Percentiles rank a stretch among this genome's conserved stretches.
phyloP scores from a whole-genome alignment of 768 basidiomycete genomes.

The Sporobolomyces pararoseus region DNA sequence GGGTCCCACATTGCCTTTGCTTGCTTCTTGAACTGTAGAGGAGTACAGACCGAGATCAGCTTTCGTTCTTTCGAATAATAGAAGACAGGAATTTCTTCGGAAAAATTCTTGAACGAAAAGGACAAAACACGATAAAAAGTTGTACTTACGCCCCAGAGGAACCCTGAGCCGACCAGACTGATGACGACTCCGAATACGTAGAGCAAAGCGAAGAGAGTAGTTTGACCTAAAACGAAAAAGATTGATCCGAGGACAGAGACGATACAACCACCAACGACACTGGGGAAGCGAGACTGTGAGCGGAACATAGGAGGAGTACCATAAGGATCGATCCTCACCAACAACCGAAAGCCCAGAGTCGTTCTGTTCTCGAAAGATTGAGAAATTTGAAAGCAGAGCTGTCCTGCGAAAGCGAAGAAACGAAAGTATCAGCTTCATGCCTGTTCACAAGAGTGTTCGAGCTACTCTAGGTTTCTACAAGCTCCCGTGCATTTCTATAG shows the following conservation, averaged over 20 bases:
- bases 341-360: conserved; percentile 35
- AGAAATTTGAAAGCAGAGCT: conserved; percentile 37
- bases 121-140: too few relatives aligned
- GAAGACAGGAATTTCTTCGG: too few relatives aligned
- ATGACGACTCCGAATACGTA: conserved; percentile 37
- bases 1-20: conserved; percentile 41
- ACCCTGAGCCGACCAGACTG: conserved; percentile 33
- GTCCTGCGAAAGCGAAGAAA: conserved; percentile 9
- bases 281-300: background rate
- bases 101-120: too few relatives aligned
- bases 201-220: conserved; percentile 20
- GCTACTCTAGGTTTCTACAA: background rate
- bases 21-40: conserved; percentile 30
- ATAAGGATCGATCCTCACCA: conserved; percentile 13
- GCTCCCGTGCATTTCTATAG: background rate
- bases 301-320: too few relatives aligned
- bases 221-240: conserved; percentile 36
- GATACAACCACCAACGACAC: conserved; percentile 27
- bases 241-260: conserved; percentile 37
- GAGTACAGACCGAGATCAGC: too few relatives aligned
- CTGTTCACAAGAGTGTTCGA: too few relatives aligned
- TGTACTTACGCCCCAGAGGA: conserved; percentile 34
- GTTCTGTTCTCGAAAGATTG: conserved; percentile 28
- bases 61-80: too few relatives aligned
- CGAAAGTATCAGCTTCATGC: background rate